phyloP scores from a whole-genome alignment of 2,329 filamentous ascomycete species.

The Cladophialophora exuberans region DNA sequence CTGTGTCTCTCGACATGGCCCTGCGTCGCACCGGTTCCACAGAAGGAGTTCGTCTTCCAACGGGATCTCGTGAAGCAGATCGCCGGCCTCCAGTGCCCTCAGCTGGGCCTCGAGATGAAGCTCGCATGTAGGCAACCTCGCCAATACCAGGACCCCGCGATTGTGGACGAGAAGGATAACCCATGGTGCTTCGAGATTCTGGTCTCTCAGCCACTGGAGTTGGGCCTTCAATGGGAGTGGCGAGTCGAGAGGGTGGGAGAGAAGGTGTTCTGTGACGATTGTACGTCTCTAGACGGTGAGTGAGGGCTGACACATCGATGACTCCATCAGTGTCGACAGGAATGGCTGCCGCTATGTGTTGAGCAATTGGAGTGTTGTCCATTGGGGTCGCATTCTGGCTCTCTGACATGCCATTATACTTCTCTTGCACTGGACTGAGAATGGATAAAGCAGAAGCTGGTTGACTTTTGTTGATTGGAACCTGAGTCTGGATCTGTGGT shows the following conservation, averaged over 20 bases:
- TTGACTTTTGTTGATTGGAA: constrained; percentile 49
- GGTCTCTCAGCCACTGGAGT: constrained; percentile 7
- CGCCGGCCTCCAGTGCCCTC: constrained; percentile 3
- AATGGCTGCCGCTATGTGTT: constrained; percentile 1
- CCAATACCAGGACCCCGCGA: constrained; percentile 25
- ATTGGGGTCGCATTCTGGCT: constrained; percentile 26
- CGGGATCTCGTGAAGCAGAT: constrained; percentile 22
- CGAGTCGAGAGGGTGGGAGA: constrained; percentile 9
- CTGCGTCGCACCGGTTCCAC: constrained; percentile 16
- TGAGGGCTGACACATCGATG: constrained; percentile 8
- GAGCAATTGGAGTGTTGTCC: constrained; percentile 23
- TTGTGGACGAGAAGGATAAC: constrained; percentile 14
- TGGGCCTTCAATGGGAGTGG: constrained; percentile 14
- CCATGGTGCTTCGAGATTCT: constrained; percentile 5
- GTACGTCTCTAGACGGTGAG: constrained; percentile 9
- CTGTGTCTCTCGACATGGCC: constrained; percentile 13
- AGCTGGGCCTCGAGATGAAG: constrained; percentile 10
- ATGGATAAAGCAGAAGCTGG: constrained; percentile 27
- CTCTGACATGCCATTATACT: constrained; percentile 23
- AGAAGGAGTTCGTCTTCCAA: constrained; percentile 5
- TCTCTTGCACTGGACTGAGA: constrained; percentile 27
- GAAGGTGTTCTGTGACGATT: background rate
- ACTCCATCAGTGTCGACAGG: background rate
- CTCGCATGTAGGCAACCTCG: constrained; percentile 25
- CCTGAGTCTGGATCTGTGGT: constrained; percentile 75